Evolutionary conservation across 2,329 filamentous ascomycete genomes (phyloP), one percentile per base, ranked within the genome.

Genomic region (Colletotrichum eleusines): DNA sequence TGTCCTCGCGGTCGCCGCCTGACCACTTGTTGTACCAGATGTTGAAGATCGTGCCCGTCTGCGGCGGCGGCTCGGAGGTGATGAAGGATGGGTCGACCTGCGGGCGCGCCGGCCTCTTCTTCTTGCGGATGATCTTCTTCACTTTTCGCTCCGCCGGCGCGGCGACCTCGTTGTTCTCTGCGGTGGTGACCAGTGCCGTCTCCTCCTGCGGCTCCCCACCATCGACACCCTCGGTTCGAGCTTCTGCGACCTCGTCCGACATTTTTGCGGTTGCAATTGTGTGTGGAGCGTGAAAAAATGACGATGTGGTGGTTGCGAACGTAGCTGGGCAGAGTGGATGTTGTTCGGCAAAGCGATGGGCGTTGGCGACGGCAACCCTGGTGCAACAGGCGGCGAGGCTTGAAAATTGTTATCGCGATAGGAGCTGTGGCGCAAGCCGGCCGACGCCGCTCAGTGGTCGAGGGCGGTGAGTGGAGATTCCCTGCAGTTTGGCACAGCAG

Each of bases 1-100:
- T 94, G 84, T 97, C 94, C 78, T 98, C 95, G 72, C 94, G 90
- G 81, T 99, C 96, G 77, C 96, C 96, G 74, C 96, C 96, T 0
- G 91, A 92, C 95, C 95, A 98, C 82, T 98, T 98, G 84, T 97
- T 98, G 84, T 98, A 97, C 95, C 95, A 98, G 77, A 97, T 97
- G 82, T 99, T 99, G 87, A 96, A 99, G 69, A 95, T 94, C 0
- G 94, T 97, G 63, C 96, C 96, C 0, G 95, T 98, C 77, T 98
- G 95, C 1, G 94, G 93, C 20, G 95, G 94, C 5, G 93, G 92
- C 76, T 97, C 94, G 42, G 91, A 91, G 76, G 92, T 93, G 82
- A 97, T 88, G 53, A 91, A 91, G 50, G 92, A 90, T 1, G 94
- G 90, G 78, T 99, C 96, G 77, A 98, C 91, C 83, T 99, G 96